Percentiles rank a stretch among this genome's conserved stretches.
Conservation (phyloP, 2,329 filamentous ascomycete genomes). For the Aspergillus puulaauensis region DNA sequence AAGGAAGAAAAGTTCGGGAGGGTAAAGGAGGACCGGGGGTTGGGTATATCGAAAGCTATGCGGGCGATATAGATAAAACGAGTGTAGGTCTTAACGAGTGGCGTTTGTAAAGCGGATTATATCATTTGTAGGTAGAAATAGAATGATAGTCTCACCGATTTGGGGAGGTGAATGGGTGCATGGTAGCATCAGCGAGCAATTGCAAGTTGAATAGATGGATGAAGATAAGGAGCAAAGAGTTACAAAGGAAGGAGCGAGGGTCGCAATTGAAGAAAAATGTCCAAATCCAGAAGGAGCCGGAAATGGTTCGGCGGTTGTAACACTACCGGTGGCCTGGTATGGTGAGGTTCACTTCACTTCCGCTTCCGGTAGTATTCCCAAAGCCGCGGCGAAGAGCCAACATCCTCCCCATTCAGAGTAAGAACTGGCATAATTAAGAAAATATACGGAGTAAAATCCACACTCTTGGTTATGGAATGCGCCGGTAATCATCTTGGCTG, state of each 20-base stretch:
- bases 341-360: conserved; percentile 16
- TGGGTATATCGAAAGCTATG: not conserved
- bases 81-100: conserved; percentile 16
- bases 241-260: conserved; percentile 14
- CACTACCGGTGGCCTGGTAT: not conserved
- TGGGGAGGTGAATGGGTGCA: conserved; percentile 2
- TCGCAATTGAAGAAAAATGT: not conserved
- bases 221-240: not conserved
- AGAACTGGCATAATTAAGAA: not conserved
- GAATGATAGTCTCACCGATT: conserved; percentile 8
- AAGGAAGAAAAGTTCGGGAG: not conserved
- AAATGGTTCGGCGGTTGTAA: not conserved
- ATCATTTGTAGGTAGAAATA: conserved; percentile 16
- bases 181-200: not conserved
- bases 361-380: conserved; percentile 21
- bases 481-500: not conserved
- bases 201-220: not conserved
- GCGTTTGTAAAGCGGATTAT: conserved; percentile 11
- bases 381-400: not conserved
- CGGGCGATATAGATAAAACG: conserved; percentile 11
- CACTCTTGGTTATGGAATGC: not conserved
- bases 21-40: not conserved
- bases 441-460: not conserved
- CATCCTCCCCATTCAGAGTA: no score
- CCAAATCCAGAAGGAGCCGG: conserved; percentile 9